Evolutionary conservation across 2,329 filamentous ascomycete species (phyloP).

Genomic region (Paecilomyces fulvus): DNA sequence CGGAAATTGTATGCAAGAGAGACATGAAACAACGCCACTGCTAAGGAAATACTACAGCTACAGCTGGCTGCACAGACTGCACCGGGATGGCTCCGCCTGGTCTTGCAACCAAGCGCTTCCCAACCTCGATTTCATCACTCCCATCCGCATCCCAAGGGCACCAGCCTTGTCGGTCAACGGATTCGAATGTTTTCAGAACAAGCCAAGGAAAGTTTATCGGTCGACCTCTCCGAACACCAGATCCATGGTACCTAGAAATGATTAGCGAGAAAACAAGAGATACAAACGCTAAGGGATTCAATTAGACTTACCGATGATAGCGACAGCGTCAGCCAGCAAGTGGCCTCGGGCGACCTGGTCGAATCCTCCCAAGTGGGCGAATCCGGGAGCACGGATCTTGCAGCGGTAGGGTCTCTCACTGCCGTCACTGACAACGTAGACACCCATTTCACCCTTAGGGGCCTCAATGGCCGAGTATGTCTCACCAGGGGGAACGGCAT

Average conservation of each 20-base stretch:
- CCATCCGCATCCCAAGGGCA: neutral
- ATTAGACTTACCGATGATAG: conserved; percentile 61
- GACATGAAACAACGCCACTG: neutral
- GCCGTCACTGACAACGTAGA: conserved; percentile 91
- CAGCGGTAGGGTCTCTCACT: conserved; percentile 94
- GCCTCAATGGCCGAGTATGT: conserved; percentile 98
- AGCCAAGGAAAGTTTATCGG: conserved; percentile 30
- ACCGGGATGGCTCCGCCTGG: neutral
- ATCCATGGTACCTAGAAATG: conserved; percentile 58
- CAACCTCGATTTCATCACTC: neutral
- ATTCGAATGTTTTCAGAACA: neutral
- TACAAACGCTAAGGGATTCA: neutral
- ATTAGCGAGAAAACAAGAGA: conserved; percentile 4
- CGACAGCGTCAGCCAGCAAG: conserved; percentile 89
- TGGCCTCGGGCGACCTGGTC: conserved; percentile 91
- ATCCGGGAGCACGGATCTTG: conserved; percentile 93
- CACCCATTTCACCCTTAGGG: conserved; percentile 99
- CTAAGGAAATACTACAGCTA: neutral
- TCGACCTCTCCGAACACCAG: conserved; percentile 71
- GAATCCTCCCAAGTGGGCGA: conserved; percentile 88
- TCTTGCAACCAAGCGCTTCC: conserved; percentile 1
- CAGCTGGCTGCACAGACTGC: neutral
- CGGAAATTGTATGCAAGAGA: neutral
- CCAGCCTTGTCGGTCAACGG: neutral
- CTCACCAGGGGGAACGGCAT: conserved; percentile 92